Percentiles rank a stretch among this genome's conserved stretches.
These are phyloP conservation scores for Coemansia sp. DNA, from an alignment of 192 early-diverging fungal genomes.

Conservation along the genomic window DNA sequence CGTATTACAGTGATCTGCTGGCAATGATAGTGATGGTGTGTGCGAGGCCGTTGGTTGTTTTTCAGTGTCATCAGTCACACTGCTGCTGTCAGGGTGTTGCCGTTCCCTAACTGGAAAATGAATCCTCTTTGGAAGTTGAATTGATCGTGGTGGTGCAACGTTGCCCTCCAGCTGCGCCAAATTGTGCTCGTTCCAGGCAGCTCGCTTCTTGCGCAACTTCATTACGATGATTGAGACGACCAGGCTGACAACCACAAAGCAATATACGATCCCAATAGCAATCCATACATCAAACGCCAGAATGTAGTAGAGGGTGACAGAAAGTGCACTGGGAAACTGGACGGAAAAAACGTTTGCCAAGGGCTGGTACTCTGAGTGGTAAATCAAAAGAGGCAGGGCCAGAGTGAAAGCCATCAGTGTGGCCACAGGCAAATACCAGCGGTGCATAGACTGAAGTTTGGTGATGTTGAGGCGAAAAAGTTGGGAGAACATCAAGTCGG, in stretches of 20 bases:
- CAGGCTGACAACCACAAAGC: conserved; percentile 44
- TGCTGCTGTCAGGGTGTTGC: not conserved
- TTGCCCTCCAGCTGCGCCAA: conserved; percentile 10
- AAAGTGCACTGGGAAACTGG: conserved; percentile 50
- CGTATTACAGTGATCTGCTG: not conserved
- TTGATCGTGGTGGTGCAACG: conserved; percentile 6
- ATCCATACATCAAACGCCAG: conserved; percentile 53
- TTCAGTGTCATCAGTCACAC: not conserved
- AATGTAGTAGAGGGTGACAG: conserved; percentile 50
- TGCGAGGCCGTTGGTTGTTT: not conserved
- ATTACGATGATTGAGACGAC: conserved; percentile 36
- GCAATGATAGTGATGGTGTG: not conserved
- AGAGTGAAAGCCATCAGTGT: conserved; percentile 31
- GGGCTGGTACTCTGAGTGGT: conserved; percentile 45
- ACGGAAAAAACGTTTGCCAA: conserved; percentile 46
- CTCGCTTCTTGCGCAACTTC: conserved; percentile 38
- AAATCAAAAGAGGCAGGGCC: conserved; percentile 45
- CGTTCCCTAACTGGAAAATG: not conserved
- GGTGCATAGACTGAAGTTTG: conserved; percentile 35
- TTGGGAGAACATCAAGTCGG: conserved; percentile 48
- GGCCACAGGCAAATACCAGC: conserved; percentile 47
- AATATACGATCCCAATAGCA: conserved; percentile 48
- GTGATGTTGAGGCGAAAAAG: conserved; percentile 23
- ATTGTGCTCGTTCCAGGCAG: conserved; percentile 30
- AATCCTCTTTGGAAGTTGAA: not conserved